Conservation (phyloP, 805 yeast species). For the Saccharomycopsis babjevae region DNA sequence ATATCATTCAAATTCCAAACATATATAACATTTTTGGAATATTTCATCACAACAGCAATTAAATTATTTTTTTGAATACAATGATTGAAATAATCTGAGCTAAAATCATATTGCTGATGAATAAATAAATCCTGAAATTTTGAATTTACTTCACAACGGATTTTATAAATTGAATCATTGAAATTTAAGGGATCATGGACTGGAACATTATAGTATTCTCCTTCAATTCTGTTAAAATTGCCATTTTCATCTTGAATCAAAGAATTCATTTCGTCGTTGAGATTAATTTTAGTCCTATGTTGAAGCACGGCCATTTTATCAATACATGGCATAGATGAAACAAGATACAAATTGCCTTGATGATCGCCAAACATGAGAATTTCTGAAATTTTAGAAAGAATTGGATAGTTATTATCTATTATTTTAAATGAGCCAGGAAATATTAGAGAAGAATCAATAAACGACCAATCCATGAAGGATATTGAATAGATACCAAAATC, state of each 20-base stretch:
- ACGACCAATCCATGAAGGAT: not conserved
- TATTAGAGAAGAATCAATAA: not conserved
- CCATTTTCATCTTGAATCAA: not conserved
- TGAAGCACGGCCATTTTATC: not conserved
- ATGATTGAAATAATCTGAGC: not conserved
- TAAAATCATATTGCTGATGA: not conserved
- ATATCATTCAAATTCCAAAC: conserved; percentile 7
- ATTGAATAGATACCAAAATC: not conserved
- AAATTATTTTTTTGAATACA: conserved; percentile 1
- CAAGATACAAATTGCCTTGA: conserved; percentile 5
- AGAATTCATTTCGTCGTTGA: not conserved
- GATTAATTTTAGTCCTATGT: not conserved
- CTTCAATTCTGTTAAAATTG: not conserved
- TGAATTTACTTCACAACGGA: not conserved
- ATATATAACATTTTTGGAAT: not conserved
- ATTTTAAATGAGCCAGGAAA: not conserved
- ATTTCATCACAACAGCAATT: not conserved
- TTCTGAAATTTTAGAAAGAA: conserved; percentile 5
- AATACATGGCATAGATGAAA: conserved; percentile 1
- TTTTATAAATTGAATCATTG: not conserved
- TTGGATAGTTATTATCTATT: conserved; percentile 7
- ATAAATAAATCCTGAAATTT: not conserved
- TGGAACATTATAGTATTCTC: not conserved
- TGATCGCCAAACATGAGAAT: conserved; percentile 11
- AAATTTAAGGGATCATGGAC: not conserved